Evolutionary conservation across 2,329 filamentous ascomycete species (phyloP), one percentile per base, ranked within the genome.

Genomic region (Colletotrichum aenigma): DNA sequence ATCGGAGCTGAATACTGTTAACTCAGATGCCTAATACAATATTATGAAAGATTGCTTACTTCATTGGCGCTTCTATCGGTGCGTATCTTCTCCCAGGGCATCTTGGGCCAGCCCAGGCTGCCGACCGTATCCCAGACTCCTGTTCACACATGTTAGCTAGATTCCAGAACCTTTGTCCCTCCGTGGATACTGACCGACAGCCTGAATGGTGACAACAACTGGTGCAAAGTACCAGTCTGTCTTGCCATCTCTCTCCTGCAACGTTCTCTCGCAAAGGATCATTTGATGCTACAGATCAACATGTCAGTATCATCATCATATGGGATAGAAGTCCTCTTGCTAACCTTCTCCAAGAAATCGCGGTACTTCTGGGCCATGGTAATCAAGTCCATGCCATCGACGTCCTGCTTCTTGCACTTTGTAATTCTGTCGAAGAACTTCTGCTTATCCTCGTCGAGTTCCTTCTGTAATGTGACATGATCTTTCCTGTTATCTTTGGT

Each of bases 111-210:
- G 6, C 87, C 87, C 2, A 89, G 80, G 21, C 84, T 83, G 60
- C 87, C 88, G 21, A 89, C 87, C 1, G 88, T 89, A 75, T 89
- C 88, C 84, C 84, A 89, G 4, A 92, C 90, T 10, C 87, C 87
- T 82, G 66, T 64, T 3, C 13, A 43, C 1, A 48, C n/a, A 52
- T 13, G n/a, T 24, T 16, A 64, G 61, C 16, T 32, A n/a, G 10
- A 30, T 21, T 26, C 15, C 34, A 32, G 10, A 4, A 13, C 9
- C 7, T 12, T 7, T 15, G 6, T 18, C 15, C 8, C 7, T 24
- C 1, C 12, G 4, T 18, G 8, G 0, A 26, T 1, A 66, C 74
- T 71, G 3, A 62, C 74, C 74, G 1, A 76, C 74, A 9, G 74
- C 71, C 32, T 56, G 61, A 13, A 76, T 34, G 6, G 28, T 66